Conservation (phyloP, 371 early-diverging fungal species). For the Chytridiales sp. region DNA sequence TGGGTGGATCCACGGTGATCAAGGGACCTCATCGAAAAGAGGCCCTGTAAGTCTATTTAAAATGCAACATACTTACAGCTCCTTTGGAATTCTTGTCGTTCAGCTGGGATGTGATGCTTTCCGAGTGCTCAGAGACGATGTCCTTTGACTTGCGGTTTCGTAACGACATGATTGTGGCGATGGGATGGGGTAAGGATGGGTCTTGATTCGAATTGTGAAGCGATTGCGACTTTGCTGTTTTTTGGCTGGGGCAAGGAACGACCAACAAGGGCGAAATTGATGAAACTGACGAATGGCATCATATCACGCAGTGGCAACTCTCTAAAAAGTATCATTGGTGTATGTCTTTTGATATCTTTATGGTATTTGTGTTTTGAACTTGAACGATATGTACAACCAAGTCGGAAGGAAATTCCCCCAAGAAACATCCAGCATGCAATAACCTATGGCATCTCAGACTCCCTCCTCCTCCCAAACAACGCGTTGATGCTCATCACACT, state of each 20-base stretch:
- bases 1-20: neutral
- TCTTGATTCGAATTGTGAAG: slow-evolving; percentile 1
- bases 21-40: neutral
- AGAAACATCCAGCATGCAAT: no score
- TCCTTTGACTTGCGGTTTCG: slow-evolving; percentile 7
- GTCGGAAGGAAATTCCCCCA: no score
- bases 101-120: slow-evolving; percentile 15
- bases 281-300: no score
- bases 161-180: slow-evolving; percentile 10
- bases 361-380: slow-evolving; percentile 11
- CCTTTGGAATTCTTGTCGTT: slow-evolving; percentile 23
- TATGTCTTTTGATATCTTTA: slow-evolving; percentile 10
- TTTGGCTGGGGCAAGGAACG: neutral
- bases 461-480: no score
- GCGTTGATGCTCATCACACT: no score
- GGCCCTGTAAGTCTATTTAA: neutral
- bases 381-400: no score
- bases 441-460: no score
- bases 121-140: slow-evolving; percentile 15
- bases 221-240: neutral
- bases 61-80: slow-evolving; percentile 21
- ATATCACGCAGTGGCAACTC: neutral
- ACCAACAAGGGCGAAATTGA: neutral
- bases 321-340: neutral
- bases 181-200: no score